Evolutionary conservation across 352 stramenopile genomes (phyloP), one percentile per base, ranked within the genome.

Genomic region (Phytopythium helicoides): DNA sequence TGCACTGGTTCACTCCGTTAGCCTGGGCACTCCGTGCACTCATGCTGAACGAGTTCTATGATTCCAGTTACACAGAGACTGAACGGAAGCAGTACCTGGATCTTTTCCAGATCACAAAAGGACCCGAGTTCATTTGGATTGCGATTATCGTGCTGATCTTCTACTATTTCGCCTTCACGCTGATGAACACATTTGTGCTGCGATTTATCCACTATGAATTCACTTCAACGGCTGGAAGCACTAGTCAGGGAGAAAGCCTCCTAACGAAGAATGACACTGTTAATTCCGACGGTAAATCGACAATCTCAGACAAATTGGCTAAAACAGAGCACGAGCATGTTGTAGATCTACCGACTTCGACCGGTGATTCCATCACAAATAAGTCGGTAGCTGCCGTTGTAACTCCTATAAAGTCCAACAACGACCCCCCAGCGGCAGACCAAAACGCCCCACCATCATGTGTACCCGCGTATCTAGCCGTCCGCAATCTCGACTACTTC

Each of bases 1-100:
- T 89, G 73, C 86, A 87, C 62, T 89, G 71, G 71, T 70, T 68
- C 58, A 81, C 73, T 21, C 71, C 71, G 10, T 3, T 78, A 0
- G 48, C 71, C 10, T 81, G 71, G 71, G 53, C 71, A 16, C 35
- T 81, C 1, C 67, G 71, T 0, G 23, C 44, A 6, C 36, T 76
- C 28, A 22, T 81, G 44, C 44, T 76, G 9, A 62, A 60, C 6
- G 71, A 81, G 33, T 81, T 81, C 25, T 19, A 50, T 19, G 45
- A 47, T 11, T 12, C 46, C 23, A 21, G 25, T 0, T 78, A 78
- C 41, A 55, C 48, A 18, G 49, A 25, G 0, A 12, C 28, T 0
- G 44, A 63, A 1, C 34, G 56, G 0, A 10, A 48, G n/a, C 22
- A 34, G 21, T 47, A 6, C 5, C 33, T 72, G 0, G 35, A 58